Conservation (phyloP, 768 basidiomycete species). For the Mycena capillaripes region DNA sequence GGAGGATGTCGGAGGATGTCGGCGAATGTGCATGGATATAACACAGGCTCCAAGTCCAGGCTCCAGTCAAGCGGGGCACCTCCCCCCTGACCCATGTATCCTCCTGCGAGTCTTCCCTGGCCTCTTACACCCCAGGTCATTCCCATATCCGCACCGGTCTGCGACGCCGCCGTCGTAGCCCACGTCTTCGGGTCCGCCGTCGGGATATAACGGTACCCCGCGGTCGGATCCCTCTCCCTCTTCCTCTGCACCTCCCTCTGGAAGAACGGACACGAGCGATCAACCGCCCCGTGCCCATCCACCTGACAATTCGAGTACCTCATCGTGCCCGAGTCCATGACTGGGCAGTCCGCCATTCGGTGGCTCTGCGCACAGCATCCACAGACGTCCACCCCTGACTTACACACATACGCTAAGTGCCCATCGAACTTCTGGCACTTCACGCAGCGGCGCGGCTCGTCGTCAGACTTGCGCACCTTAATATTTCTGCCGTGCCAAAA, state of each 20-base stretch:
- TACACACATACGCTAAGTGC: background rate
- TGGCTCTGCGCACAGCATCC: background rate
- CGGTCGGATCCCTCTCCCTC: background rate
- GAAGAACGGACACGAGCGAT: background rate
- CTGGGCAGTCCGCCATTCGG: background rate
- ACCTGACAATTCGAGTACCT: background rate
- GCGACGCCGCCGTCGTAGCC: background rate
- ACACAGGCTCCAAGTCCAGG: too few relatives aligned
- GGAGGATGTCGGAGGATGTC: too few relatives aligned
- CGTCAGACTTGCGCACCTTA: background rate
- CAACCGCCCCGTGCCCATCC: background rate
- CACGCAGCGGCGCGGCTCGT: background rate
- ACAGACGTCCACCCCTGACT: background rate
- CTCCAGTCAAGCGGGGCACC: too few relatives aligned
- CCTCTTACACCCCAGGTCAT: too few relatives aligned
- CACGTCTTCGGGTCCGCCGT: constrained; percentile 4
- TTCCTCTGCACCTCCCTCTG: background rate
- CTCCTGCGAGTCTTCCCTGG: too few relatives aligned
- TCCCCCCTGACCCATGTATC: too few relatives aligned
- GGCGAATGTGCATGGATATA: too few relatives aligned
- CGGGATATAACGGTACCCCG: constrained; percentile 15
- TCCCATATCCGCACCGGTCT: background rate
- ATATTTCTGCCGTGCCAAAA: constrained; percentile 2
- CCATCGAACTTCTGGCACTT: constrained; percentile 13
- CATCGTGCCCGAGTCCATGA: background rate